Evolutionary conservation across 2,329 filamentous ascomycete genomes (phyloP).

Genomic region (Diaporthe sp.): DNA sequence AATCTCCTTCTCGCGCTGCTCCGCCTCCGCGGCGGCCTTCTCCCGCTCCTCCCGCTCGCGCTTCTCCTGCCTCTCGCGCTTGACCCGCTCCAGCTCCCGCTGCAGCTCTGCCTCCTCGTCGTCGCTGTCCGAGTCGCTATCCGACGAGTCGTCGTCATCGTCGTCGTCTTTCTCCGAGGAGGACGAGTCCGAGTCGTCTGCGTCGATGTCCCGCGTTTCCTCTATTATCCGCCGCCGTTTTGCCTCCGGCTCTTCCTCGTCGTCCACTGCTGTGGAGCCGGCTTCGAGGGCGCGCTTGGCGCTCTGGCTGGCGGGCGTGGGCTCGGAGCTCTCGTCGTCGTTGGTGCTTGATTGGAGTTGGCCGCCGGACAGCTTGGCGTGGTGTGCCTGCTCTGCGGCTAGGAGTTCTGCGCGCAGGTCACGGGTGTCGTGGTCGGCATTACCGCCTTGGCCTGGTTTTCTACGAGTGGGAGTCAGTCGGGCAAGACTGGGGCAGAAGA

Average conservation of each 20-base stretch:
- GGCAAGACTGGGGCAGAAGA: conserved; percentile 36
- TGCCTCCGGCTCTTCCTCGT: conserved; percentile 75
- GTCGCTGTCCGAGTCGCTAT: conserved; percentile 74
- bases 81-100: conserved; percentile 94
- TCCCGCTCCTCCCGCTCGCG: conserved; percentile 86
- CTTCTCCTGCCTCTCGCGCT: conserved; percentile 84
- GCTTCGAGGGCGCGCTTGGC: conserved; percentile 74
- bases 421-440: conserved; percentile 73
- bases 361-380: conserved; percentile 82
- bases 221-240: conserved; percentile 90
- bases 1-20: conserved; percentile 87
- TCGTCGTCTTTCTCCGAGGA: conserved; percentile 59
- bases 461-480: conserved; percentile 47
- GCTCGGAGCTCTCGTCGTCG: conserved; percentile 54
- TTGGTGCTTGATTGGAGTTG: conserved; percentile 52
- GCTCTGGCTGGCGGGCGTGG: conserved; percentile 41
- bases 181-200: conserved; percentile 70
- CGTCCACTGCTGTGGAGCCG: conserved; percentile 51
- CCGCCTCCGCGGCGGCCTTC: conserved; percentile 82
- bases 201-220: conserved; percentile 89
- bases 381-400: conserved; percentile 87
- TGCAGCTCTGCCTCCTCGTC: conserved; percentile 91
- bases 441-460: conserved; percentile 89
- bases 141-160: conserved; percentile 58
- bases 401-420: conserved; percentile 92